Base-by-base conservation (phyloP, 2,329 filamentous ascomycete genomes). In the Epichloe uncinata region DNA sequence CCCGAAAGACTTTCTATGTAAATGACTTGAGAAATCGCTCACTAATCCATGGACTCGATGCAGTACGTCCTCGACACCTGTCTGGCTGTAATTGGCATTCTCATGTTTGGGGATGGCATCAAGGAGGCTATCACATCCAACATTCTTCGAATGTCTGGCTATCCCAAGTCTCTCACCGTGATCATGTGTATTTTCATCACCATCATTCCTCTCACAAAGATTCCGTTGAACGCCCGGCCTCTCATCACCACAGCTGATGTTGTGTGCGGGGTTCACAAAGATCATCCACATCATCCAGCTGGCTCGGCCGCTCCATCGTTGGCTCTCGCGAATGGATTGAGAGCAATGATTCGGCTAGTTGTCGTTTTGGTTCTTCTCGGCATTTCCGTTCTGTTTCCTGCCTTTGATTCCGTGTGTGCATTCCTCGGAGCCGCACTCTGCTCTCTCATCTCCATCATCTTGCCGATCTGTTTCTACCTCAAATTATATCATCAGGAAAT, bases 81-180 rank as follows among this genome's bases (percentile, higher is more conserved):
- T 43, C 89, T 95, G 62, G 90, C 88, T 26, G 77, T 93, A 42
- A 79, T 86, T 11, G 91, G 93, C 38, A 78, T 93, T 51, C 75
- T 96, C 55, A 97, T 98, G 91, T 98, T 96, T 65, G 91, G 91
- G 53, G 86, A 95, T 57, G 76, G 72, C n/a, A 87, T 95, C 49
- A 78, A 77, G 50, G 90, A 95, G 55, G 88, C 94, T 65, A 83
- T 97, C 63, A 96, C 93, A 0, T 84, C 85, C 60, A 97, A 95
- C 67, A 84, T 98, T 53, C 78, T 97, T 56, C 73, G 77, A 48
- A 84, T 81, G 1, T 67, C 75, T 5, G 84, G 83, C 49, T 96
- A 95, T 62, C 87, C 91, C 1, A 70, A 77, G 12, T 74, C 72
- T 1, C 67, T 95, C 40, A 87, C 82, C n/a, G 69, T 91, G 44